Evolutionary conservation across 192 early-diverging fungal species (phyloP).

Genomic region (Rhizoclosmatium sp.): DNA sequence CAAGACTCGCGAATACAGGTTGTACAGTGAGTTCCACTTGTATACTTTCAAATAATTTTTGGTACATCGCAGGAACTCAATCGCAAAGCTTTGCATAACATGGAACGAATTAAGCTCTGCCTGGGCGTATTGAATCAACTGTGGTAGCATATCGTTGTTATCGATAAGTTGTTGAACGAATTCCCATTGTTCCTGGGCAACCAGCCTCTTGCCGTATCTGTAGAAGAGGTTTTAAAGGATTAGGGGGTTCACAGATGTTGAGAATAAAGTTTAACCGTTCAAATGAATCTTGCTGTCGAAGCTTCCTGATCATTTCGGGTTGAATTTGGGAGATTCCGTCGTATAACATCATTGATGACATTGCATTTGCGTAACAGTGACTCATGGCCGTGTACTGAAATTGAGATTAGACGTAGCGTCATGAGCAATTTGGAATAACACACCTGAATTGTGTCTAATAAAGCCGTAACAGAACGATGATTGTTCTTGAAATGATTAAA

Average conservation of each 20-base stretch:
- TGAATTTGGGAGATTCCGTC: not conserved
- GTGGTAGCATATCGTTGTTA: not conserved
- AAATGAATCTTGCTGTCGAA: conserved; percentile 13
- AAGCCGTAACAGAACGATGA: conserved; percentile 34
- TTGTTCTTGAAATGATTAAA: conserved; percentile 19
- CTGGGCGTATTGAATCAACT: not conserved
- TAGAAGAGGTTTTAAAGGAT: conserved; percentile 6
- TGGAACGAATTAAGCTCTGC: not conserved
- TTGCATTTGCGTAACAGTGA: conserved; percentile 15
- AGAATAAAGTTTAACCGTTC: not conserved
- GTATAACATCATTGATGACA: not conserved
- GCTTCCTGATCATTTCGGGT: not conserved
- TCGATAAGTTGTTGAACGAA: not conserved
- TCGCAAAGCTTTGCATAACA: not conserved
- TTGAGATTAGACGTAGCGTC: conserved; percentile 8
- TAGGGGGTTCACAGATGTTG: not conserved
- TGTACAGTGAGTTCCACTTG: conserved; percentile 6
- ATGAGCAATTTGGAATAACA: not conserved
- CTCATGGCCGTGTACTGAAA: not conserved
- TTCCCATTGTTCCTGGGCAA: conserved; percentile 23
- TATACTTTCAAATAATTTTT: not conserved
- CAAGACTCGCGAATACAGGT: conserved; percentile 16
- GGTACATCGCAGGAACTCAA: conserved; percentile 5
- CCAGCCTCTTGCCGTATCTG: conserved; percentile 13
- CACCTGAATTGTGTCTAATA: conserved; percentile 19